Evolutionary conservation across 1,139 yeast species (phyloP).

Genomic region (Lodderomyces elongisporus): DNA sequence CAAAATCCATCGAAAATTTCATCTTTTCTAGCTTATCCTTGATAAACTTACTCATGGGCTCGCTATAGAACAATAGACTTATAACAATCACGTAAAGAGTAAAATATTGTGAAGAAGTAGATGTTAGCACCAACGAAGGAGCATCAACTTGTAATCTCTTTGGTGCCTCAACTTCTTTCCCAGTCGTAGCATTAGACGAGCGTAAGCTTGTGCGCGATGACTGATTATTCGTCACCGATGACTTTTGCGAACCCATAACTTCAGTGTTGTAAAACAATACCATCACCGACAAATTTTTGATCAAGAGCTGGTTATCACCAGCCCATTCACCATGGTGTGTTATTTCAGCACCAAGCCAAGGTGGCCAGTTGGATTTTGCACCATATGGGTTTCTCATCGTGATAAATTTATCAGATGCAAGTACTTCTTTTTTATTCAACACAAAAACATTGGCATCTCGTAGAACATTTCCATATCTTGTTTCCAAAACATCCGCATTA

Average conservation of each 20-base stretch:
- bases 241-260: constrained; percentile 21
- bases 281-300: constrained; percentile 37
- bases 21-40: constrained; percentile 36
- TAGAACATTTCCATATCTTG: constrained; percentile 34
- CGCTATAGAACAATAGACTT: constrained; percentile 36
- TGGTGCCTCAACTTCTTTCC: constrained; percentile 9
- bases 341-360: constrained; percentile 44
- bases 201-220: constrained; percentile 5
- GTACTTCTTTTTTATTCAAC: constrained; percentile 21
- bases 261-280: constrained; percentile 29
- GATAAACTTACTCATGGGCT: constrained; percentile 35
- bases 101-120: constrained; percentile 42
- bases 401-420: constrained; percentile 12
- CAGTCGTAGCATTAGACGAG: constrained; percentile 2
- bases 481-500: constrained; percentile 28
- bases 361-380: constrained; percentile 39
- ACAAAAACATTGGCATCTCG: constrained; percentile 40
- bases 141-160: constrained; percentile 32
- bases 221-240: constrained; percentile 11
- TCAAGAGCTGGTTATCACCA: constrained; percentile 31
- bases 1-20: constrained; percentile 40
- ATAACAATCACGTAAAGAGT: constrained; percentile 33
- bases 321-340: constrained; percentile 36
- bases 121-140: constrained; percentile 36
- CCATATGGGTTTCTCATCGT: constrained; percentile 30